Percentiles rank a stretch among this genome's conserved stretches.
Evolutionary conservation across 208 protist species (phyloP).

Genomic region (Leishmania guyanensis): DNA sequence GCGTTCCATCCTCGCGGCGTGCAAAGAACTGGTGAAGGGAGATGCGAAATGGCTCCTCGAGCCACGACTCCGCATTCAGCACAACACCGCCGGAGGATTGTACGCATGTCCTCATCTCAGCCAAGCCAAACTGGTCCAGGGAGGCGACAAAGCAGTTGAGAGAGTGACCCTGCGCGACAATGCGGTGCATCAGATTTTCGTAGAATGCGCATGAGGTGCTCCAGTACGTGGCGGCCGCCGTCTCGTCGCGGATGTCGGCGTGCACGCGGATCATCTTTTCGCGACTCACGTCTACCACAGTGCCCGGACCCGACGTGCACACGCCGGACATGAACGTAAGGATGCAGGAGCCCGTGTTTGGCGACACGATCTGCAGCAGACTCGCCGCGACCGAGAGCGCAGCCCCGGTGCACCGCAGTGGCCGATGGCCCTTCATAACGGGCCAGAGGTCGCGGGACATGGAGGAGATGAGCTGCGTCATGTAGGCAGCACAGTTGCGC

Average conservation of each 20-base stretch:
- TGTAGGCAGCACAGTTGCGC: constrained; percentile 45
- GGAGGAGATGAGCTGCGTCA: constrained; percentile 94
- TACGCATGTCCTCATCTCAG: constrained; percentile 96
- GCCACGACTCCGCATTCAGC: constrained; percentile 97
- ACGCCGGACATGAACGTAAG: constrained; percentile 96
- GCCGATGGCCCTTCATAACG: constrained; percentile 89
- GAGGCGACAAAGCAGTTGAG: constrained; percentile 97
- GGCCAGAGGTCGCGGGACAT: constrained; percentile 96
- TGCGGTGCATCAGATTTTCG: constrained; percentile 92
- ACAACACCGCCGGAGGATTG: constrained; percentile 94
- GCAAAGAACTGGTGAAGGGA: constrained; percentile 94
- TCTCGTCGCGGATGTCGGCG: constrained; percentile 95
- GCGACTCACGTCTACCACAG: constrained; percentile 89
- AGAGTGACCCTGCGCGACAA: constrained; percentile 94
- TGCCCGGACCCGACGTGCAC: constrained; percentile 95
- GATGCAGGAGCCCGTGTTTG: constrained; percentile 93
- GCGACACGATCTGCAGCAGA: constrained; percentile 91
- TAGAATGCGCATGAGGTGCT: constrained; percentile 91
- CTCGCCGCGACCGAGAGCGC: constrained; percentile 96
- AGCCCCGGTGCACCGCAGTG: constrained; percentile 96
- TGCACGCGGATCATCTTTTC: constrained; percentile 97
- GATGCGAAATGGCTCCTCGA: constrained; percentile 94
- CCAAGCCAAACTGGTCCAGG: constrained; percentile 97
- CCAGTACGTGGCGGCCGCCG: constrained; percentile 76
- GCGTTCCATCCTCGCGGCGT: constrained; percentile 49